Percentiles rank a stretch among this genome's conserved stretches.
phyloP scores from a whole-genome alignment of 805 yeast genomes.

The Starmera amethionina region DNA sequence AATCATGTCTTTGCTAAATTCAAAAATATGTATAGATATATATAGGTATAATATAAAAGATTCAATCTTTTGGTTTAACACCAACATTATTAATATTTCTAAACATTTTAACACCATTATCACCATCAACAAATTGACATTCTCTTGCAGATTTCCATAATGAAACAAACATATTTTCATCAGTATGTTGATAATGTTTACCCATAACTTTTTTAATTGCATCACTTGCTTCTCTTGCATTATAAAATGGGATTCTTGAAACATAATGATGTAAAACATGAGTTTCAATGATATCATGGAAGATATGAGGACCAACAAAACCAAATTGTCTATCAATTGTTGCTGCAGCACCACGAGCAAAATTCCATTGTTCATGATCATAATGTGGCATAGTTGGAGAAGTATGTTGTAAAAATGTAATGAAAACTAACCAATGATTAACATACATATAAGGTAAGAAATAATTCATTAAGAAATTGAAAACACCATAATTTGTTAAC shows the following conservation, averaged over 20 bases:
- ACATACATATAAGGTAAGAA: constrained; percentile 68
- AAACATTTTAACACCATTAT: constrained; percentile 62
- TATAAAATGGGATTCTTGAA: constrained; percentile 80
- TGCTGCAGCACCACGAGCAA: constrained; percentile 85
- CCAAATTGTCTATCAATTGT: constrained; percentile 82
- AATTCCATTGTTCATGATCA: constrained; percentile 66
- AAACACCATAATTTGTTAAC: constrained; percentile 52
- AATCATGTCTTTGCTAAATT: neutral
- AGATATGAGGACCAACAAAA: constrained; percentile 64
- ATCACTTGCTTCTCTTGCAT: constrained; percentile 70
- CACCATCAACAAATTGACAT: constrained; percentile 70
- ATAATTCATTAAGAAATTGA: constrained; percentile 59
- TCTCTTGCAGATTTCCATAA: constrained; percentile 54
- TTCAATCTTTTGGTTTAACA: constrained; percentile 8
- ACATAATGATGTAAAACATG: constrained; percentile 82
- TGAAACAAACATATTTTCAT: constrained; percentile 64
- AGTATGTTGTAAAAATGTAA: constrained; percentile 78
- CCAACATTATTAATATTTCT: constrained; percentile 64
- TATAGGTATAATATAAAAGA: neutral
- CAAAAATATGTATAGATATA: neutral
- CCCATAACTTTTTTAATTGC: constrained; percentile 84
- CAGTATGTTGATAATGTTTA: constrained; percentile 55
- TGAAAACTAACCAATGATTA: constrained; percentile 86
- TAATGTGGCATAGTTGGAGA: constrained; percentile 77
- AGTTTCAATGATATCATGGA: constrained; percentile 87